These are phyloP conservation scores for Trichophyton mentagrophytes DNA, from an alignment of 2,329 filamentous ascomycete species.

Conservation along the genomic window DNA sequence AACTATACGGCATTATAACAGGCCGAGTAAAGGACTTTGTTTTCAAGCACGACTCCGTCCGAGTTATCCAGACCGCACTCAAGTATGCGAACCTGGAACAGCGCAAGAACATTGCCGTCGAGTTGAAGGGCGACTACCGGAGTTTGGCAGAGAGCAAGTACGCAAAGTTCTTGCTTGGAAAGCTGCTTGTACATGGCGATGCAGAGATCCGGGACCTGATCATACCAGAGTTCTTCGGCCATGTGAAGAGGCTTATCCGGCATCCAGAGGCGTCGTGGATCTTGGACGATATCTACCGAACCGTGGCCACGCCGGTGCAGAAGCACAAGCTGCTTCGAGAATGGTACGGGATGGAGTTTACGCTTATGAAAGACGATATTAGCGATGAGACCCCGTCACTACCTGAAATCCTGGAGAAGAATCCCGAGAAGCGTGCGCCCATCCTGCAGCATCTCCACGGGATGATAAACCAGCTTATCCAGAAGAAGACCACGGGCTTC, in stretches of 20 bases:
- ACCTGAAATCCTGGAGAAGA: conserved; percentile 56
- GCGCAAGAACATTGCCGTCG: conserved; percentile 70
- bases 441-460: conserved; percentile 78
- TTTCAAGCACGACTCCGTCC: conserved; percentile 95
- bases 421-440: conserved; percentile 72
- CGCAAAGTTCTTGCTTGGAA: conserved; percentile 93
- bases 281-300: conserved; percentile 88
- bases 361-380: conserved; percentile 55
- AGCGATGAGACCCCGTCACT: conserved; percentile 35
- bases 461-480: conserved; percentile 80
- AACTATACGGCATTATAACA: conserved; percentile 83
- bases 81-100: conserved; percentile 86
- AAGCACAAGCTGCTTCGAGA: conserved; percentile 76
- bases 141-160: conserved; percentile 88
- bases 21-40: conserved; percentile 90
- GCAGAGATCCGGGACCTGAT: conserved; percentile 75
- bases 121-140: conserved; percentile 73
- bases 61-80: conserved; percentile 89
- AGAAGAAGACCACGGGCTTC: conserved; percentile 94
- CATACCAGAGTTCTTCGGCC: conserved; percentile 87
- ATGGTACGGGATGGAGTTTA: conserved; percentile 93
- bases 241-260: conserved; percentile 84
- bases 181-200: conserved; percentile 86
- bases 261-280: conserved; percentile 97
- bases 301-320: conserved; percentile 72